These are phyloP conservation scores for Schwanniomyces yamadae DNA, from an alignment of 805 yeast species.

Conservation along the genomic window DNA sequence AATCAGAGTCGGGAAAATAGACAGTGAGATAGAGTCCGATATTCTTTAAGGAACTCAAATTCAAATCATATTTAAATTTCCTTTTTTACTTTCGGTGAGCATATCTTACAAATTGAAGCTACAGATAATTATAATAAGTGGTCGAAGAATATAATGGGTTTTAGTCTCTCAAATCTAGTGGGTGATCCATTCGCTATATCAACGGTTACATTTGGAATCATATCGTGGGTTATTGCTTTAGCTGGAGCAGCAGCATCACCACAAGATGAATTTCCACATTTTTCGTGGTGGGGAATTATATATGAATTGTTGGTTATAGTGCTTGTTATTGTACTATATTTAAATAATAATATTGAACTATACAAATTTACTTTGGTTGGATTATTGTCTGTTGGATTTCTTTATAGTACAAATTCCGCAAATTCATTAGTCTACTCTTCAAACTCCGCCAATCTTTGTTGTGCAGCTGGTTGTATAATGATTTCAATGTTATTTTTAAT, in stretches of 20 bases:
- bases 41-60: no score
- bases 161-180: constrained; percentile 49
- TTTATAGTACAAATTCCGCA: constrained; percentile 82
- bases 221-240: constrained; percentile 86
- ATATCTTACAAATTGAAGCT: no score
- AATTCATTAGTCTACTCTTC: constrained; percentile 71
- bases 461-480: constrained; percentile 89
- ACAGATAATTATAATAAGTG: no score
- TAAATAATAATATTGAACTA: constrained; percentile 61
- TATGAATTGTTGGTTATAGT: constrained; percentile 66
- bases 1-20: no score
- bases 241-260: constrained; percentile 68
- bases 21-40: no score
- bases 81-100: no score
- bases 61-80: no score
- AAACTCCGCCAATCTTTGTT: constrained; percentile 68
- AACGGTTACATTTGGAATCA: constrained; percentile 66
- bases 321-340: constrained; percentile 51
- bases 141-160: constrained; percentile 30
- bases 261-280: constrained; percentile 59
- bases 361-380: constrained; percentile 63
- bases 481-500: constrained; percentile 76
- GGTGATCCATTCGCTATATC: constrained; percentile 89
- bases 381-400: constrained; percentile 65
- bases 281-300: constrained; percentile 96